Percentiles rank a stretch among this genome's conserved stretches.
phyloP scores from a whole-genome alignment of 202 grass and related monocot genomes.

The Miscanthus sacchariflorus region DNA sequence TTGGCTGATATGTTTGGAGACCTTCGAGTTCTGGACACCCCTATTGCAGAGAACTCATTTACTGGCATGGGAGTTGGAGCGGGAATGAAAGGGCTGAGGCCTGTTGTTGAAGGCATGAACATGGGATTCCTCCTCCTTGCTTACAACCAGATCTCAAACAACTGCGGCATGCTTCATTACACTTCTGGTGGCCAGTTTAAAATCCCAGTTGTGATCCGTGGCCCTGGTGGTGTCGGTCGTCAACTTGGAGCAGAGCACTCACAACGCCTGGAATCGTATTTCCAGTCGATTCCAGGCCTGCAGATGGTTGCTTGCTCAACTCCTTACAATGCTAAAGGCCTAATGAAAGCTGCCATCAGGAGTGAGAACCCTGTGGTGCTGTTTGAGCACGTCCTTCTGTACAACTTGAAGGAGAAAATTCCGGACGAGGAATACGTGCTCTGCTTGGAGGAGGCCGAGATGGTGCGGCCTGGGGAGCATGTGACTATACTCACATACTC shows the following conservation, averaged over 20 bases:
- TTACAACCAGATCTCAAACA: constrained; percentile 96
- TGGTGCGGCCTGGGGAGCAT: constrained; percentile 81
- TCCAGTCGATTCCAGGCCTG: constrained; percentile 91
- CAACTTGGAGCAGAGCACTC: constrained; percentile 94
- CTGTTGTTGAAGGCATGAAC: constrained; percentile 92
- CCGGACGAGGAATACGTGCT: constrained; percentile 78
- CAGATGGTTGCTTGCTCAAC: constrained; percentile 96
- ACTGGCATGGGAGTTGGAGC: constrained; percentile 82
- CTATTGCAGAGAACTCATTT: constrained; percentile 94
- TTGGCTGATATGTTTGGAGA: constrained; percentile 80
- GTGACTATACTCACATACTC: constrained; percentile 88
- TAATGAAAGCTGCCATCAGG: constrained; percentile 91
- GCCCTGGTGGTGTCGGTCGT: constrained; percentile 80
- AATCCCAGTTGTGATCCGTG: constrained; percentile 84
- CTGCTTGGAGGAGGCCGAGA: constrained; percentile 82
- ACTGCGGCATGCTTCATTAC: constrained; percentile 95
- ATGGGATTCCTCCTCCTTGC: constrained; percentile 94
- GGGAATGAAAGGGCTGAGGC: constrained; percentile 75
- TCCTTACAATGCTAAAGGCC: constrained; percentile 89
- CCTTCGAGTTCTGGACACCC: constrained; percentile 83
- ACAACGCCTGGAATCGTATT: constrained; percentile 86
- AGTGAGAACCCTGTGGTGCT: constrained; percentile 84
- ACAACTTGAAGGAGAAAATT: constrained; percentile 88
- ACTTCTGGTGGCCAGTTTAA: constrained; percentile 91
- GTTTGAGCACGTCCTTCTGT: constrained; percentile 84